Conservation (phyloP, 2,329 filamentous ascomycete species). For the Neobulgaria alba region DNA sequence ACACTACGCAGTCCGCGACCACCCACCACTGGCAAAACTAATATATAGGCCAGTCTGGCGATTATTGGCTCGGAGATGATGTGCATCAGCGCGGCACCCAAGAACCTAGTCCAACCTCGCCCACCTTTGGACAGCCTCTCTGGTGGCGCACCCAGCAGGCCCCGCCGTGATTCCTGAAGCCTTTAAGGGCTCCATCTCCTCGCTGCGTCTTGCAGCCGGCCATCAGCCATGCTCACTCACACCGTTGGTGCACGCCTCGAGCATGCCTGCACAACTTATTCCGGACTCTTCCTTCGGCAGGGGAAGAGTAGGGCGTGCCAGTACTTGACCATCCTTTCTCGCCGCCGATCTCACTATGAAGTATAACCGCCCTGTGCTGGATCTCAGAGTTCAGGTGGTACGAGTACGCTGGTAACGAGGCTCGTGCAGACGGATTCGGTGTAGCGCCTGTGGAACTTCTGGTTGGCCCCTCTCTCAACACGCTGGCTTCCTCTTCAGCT, state of each 20-base stretch:
- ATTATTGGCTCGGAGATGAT: conserved; percentile 16
- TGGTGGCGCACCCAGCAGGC: conserved; percentile 7
- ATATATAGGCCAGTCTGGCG: conserved; percentile 5
- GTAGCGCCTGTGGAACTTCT: not conserved
- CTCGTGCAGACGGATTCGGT: conserved; percentile 3
- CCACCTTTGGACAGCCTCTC: too few relatives aligned
- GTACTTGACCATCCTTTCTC: too few relatives aligned
- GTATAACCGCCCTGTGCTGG: conserved; percentile 3
- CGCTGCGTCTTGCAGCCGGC: conserved; percentile 12
- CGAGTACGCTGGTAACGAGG: not conserved
- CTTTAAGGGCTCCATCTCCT: conserved; percentile 16
- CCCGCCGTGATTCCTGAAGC: conserved; percentile 18
- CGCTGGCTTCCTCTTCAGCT: not conserved
- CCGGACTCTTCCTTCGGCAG: conserved; percentile 12
- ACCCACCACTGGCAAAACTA: conserved; percentile 4
- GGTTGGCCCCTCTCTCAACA: not conserved
- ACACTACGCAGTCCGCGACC: not conserved
- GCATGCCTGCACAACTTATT: conserved; percentile 13
- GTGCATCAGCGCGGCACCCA: conserved; percentile 17
- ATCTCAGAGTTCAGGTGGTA: not conserved
- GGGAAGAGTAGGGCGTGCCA: too few relatives aligned
- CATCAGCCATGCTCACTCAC: conserved; percentile 15
- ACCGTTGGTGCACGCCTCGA: conserved; percentile 14
- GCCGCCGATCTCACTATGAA: too few relatives aligned
- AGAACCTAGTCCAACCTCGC: conserved; percentile 10